phyloP scores from a whole-genome alignment of 768 basidiomycete species.

The Boletus vermiculosoides region DNA sequence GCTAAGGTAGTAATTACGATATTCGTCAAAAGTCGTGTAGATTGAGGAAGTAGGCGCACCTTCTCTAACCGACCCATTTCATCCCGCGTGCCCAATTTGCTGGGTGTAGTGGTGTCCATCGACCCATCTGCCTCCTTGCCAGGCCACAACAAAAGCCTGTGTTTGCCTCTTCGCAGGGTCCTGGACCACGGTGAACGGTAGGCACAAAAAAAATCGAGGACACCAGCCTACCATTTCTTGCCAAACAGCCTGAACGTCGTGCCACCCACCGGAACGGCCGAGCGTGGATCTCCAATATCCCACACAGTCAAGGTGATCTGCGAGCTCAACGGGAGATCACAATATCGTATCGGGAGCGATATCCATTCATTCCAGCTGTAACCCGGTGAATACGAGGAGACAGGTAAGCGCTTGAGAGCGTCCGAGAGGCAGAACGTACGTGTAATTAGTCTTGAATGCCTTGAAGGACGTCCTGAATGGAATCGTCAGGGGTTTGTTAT shows the following conservation, averaged over 20 bases:
- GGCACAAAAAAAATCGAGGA: background rate
- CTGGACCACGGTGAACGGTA: constrained; percentile 38
- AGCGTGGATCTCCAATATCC: constrained; percentile 86
- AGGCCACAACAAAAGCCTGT: constrained; percentile 81
- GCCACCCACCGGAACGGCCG: constrained; percentile 83
- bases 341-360: constrained; percentile 87
- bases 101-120: constrained; percentile 79
- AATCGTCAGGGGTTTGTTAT: constrained; percentile 91
- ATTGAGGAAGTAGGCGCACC: constrained; percentile 39
- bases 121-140: constrained; percentile 85
- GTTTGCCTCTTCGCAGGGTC: constrained; percentile 89
- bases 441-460: constrained; percentile 81
- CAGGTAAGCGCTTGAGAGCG: background rate
- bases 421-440: constrained; percentile 44
- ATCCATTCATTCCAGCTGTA: constrained; percentile 95
- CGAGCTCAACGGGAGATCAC: constrained; percentile 85
- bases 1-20: constrained; percentile 35
- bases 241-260: constrained; percentile 89
- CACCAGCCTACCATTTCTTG: constrained; percentile 73
- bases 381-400: background rate
- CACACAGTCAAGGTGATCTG: constrained; percentile 94
- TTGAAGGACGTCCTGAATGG: constrained; percentile 92
- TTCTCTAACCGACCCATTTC: constrained; percentile 97
- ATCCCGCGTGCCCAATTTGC: constrained; percentile 76
- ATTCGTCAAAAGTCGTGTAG: background rate